A percentile compares a stretch with the other conserved stretches of the same genome.
Evolutionary conservation across 78 protist genomes (phyloP).

Genomic region (Polysphondylium violaceum): DNA sequence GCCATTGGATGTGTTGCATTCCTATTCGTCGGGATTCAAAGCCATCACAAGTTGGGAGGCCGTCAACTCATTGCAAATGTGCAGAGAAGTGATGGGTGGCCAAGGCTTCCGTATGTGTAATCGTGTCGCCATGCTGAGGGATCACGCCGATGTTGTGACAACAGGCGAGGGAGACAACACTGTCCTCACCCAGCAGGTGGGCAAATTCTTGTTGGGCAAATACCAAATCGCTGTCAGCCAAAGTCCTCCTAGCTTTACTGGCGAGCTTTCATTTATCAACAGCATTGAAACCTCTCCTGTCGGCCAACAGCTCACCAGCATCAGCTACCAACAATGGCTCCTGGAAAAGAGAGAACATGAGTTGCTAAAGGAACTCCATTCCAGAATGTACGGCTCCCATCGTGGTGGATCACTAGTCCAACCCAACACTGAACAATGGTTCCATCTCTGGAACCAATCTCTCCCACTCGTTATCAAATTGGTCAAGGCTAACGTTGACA

Average conservation of each 20-base stretch:
- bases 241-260: constrained; percentile 5
- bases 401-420: constrained; percentile 11
- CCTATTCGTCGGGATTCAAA: constrained; percentile 82
- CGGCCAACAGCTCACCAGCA: background rate
- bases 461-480: constrained; percentile 13
- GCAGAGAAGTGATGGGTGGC: constrained; percentile 89
- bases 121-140: constrained; percentile 40
- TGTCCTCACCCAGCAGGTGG: constrained; percentile 63
- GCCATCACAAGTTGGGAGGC: constrained; percentile 74
- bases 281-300: background rate
- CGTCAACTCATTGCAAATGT: constrained; percentile 77
- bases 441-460: constrained; percentile 13
- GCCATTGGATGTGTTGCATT: constrained; percentile 35
- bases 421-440: constrained; percentile 49
- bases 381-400: constrained; percentile 3
- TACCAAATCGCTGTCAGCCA: background rate
- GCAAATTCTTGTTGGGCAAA: constrained; percentile 44
- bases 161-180: constrained; percentile 83
- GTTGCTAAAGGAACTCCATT: constrained; percentile 37
- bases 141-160: constrained; percentile 44
- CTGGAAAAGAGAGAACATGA: constrained; percentile 43
- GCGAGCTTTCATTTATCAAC: constrained; percentile 49
- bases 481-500: constrained; percentile 60
- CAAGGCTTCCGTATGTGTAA: constrained; percentile 81
- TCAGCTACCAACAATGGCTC: constrained; percentile 49